A percentile compares a stretch with the other conserved stretches of the same genome.
Conservation (phyloP, 2,329 filamentous ascomycete genomes). For the Scytalidium sp. region DNA sequence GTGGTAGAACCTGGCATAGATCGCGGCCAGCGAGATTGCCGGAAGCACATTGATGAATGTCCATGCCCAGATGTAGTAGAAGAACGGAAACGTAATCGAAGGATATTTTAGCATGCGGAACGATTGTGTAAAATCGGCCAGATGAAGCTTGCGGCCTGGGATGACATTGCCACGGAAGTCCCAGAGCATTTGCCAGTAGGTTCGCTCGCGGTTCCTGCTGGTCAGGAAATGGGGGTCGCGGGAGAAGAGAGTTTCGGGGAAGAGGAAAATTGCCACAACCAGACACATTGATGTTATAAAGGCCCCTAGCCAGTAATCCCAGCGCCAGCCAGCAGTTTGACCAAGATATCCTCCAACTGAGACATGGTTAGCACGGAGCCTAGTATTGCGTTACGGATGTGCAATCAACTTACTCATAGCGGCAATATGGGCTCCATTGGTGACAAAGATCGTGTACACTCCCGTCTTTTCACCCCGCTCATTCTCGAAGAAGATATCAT, state of each 20-base stretch:
- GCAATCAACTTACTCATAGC: slow-evolving; percentile 1
- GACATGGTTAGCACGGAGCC: background rate
- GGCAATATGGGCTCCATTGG: slow-evolving; percentile 8
- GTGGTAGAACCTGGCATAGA: slow-evolving; percentile 23
- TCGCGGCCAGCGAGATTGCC: slow-evolving; percentile 20
- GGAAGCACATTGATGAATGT: slow-evolving; percentile 27
- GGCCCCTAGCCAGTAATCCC: slow-evolving; percentile 13
- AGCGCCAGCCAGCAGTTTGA: slow-evolving; percentile 20
- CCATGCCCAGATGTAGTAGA: slow-evolving; percentile 25
- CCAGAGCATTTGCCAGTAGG: slow-evolving; percentile 22
- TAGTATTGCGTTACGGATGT: background rate
- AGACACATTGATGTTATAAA: slow-evolving; percentile 18
- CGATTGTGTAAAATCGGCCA: slow-evolving; percentile 22
- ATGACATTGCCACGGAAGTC: slow-evolving; percentile 22
- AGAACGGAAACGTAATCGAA: slow-evolving; percentile 22
- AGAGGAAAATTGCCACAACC: slow-evolving; percentile 3
- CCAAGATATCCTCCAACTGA: slow-evolving; percentile 24
- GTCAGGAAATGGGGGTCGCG: slow-evolving; percentile 16
- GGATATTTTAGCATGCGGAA: slow-evolving; percentile 26
- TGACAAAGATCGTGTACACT: slow-evolving; percentile 8
- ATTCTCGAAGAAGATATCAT: slow-evolving; percentile 10
- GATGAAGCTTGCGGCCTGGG: slow-evolving; percentile 18
- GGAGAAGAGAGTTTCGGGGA: slow-evolving; percentile 9
- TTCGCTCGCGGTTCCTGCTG: slow-evolving; percentile 16
- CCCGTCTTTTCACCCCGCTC: slow-evolving; percentile 20